Base-by-base conservation (phyloP, 345 rosid species). In the Euclidium syriacum region DNA sequence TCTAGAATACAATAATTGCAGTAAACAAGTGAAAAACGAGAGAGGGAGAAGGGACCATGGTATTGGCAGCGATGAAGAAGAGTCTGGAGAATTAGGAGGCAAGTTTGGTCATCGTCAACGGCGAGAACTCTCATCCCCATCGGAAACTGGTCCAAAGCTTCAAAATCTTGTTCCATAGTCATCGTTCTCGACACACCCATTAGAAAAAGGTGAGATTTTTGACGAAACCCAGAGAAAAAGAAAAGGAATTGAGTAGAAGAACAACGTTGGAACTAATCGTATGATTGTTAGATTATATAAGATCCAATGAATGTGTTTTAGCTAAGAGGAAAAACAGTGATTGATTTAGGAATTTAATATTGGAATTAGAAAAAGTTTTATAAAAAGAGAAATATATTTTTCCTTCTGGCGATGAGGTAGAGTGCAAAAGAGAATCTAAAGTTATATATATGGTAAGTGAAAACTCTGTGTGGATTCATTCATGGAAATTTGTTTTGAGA, bases 121-220 rank as follows among this genome's bases (percentile, higher is more conserved):
- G 90, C 96, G 73, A 88, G 77, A 65, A 88, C 90, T 60, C 96
- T 76, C 85, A 88, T 76, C 29, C 92, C 96, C 15, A 75, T 29
- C 0, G 96, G 96, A 67, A 88, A 88, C 80, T 71, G 82, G 59
- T 85, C 86, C n/a, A 12, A 27, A 3, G 51, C 52, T 39, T 69
- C 85, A 24, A 57, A 58, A 29, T 70, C 63, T 29, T 78, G 81
- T 43, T 77, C 84, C 6, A 85, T 75, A 42, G 74, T 76, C 91
- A 87, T 87, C 42, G n/a, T 27, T 27, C 1, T 59, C 46, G 22
- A 10, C 7, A 8, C 6, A 10, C 23, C 5, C 19, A 12, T 20
- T 11, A 23, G 26, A 26, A 27, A 44, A 18, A 23, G 12, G 25
- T 8, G 16, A 64, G n/a, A 17, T 59, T 24, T 47, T 42, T 19